These are phyloP conservation scores for Stagonosporopsis cucurbitacearum DNA, from an alignment of 2,329 filamentous ascomycete genomes.

Conservation along the genomic window DNA sequence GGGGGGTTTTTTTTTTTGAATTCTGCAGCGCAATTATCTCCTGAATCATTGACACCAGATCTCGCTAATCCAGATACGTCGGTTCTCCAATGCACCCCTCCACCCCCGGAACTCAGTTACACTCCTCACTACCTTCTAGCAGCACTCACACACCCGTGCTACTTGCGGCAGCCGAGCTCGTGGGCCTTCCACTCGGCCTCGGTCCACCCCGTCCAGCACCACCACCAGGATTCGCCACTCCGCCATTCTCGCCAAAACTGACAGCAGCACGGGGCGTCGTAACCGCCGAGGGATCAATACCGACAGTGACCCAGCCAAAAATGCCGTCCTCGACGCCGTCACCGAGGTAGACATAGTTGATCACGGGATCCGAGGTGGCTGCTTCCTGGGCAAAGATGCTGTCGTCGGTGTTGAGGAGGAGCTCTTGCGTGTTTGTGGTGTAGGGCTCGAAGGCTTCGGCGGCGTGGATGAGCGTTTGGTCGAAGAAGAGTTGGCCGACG, in stretches of 20 bases:
- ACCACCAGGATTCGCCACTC: constrained; percentile 13
- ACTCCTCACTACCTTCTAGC: neutral
- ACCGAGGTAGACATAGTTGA: constrained; percentile 63
- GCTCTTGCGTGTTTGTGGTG: constrained; percentile 44
- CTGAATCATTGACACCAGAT: no score
- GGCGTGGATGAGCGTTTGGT: constrained; percentile 61
- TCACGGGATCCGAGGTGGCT: constrained; percentile 59
- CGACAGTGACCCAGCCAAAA: constrained; percentile 33
- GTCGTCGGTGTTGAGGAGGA: constrained; percentile 60
- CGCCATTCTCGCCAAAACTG: constrained; percentile 17
- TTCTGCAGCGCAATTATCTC: no score
- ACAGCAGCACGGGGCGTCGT: constrained; percentile 14
- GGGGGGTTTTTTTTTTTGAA: no score
- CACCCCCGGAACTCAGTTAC: no score
- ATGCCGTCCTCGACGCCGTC: constrained; percentile 45
- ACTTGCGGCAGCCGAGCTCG: neutral
- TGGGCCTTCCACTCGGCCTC: constrained; percentile 1
- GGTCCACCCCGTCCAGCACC: neutral
- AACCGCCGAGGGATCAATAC: constrained; percentile 1
- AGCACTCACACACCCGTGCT: constrained; percentile 20
- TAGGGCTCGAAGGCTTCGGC: constrained; percentile 57
- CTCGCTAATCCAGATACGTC: no score
- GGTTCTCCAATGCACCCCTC: no score
- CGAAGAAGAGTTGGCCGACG: constrained; percentile 69
- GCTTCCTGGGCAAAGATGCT: constrained; percentile 55